Evolutionary conservation across 2,329 filamentous ascomycete genomes (phyloP).

Genomic region (Penicillium rolfsii): DNA sequence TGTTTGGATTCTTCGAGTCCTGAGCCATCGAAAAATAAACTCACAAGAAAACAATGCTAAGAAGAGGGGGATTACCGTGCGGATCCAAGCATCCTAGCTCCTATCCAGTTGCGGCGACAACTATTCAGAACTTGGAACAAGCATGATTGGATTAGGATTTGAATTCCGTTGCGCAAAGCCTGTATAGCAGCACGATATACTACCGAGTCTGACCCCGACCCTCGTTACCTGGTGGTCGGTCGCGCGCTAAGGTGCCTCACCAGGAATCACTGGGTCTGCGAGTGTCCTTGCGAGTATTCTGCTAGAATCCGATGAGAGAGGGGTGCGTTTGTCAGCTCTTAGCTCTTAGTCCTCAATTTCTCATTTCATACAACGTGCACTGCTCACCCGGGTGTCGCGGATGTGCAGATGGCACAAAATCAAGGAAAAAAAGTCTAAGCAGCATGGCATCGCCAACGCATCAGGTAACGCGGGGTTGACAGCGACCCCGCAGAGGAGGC

Average conservation of each 20-base stretch:
- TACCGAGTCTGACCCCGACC: background rate
- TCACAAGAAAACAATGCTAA: background rate
- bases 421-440: conserved; percentile 21
- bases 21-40: background rate
- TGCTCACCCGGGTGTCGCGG: conserved; percentile 16
- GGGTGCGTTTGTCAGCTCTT: background rate
- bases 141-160: background rate
- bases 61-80: background rate
- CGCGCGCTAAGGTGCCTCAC: conserved; percentile 1
- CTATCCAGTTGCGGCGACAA: background rate
- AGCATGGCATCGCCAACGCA: conserved; percentile 28
- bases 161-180: background rate
- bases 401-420: conserved; percentile 13
- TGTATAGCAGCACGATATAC: conserved; percentile 1
- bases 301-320: conserved; percentile 6
- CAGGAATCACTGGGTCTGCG: conserved; percentile 1
- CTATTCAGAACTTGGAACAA: background rate
- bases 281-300: background rate
- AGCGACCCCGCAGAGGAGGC: conserved; percentile 22
- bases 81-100: background rate
- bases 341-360: background rate
- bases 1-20: background rate
- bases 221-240: background rate
- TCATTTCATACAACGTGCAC: background rate
- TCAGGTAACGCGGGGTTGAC: conserved; percentile 26